phyloP scores from a whole-genome alignment of 768 basidiomycete genomes.

The Lactifluus rugatus region DNA sequence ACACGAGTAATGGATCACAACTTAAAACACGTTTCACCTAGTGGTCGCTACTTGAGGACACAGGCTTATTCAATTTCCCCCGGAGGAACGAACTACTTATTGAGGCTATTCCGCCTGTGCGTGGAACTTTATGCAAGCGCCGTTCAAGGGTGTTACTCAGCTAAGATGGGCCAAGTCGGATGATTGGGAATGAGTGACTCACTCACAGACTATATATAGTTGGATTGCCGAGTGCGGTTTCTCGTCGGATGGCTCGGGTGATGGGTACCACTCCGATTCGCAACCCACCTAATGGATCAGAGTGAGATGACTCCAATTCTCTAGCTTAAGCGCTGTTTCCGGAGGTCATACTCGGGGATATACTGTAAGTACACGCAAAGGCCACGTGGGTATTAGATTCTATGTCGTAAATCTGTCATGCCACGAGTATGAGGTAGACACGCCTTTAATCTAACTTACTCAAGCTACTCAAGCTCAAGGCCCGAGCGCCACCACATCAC shows the following conservation, averaged over 20 bases:
- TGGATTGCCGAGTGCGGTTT: too few relatives aligned
- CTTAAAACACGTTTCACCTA: background rate
- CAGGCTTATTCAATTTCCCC: background rate
- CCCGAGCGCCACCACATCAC: background rate
- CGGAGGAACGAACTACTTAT: too few relatives aligned
- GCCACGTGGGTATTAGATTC: too few relatives aligned
- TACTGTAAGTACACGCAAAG: too few relatives aligned
- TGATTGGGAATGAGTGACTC: background rate
- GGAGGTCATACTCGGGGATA: too few relatives aligned
- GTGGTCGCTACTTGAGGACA: background rate
- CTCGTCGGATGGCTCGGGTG: too few relatives aligned
- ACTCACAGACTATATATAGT: too few relatives aligned
- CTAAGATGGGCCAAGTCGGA: background rate
- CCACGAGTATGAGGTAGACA: background rate
- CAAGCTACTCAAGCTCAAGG: background rate
- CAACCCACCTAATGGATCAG: too few relatives aligned
- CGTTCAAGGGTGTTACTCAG: background rate
- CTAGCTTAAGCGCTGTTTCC: too few relatives aligned
- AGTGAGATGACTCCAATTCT: background rate
- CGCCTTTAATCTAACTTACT: too few relatives aligned
- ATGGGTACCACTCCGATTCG: too few relatives aligned
- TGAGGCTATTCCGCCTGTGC: background rate
- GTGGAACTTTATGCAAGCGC: background rate
- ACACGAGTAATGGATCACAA: background rate
- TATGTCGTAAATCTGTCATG: background rate